phyloP scores from a whole-genome alignment of 257 asterid species.

The Solanum pennellii region DNA sequence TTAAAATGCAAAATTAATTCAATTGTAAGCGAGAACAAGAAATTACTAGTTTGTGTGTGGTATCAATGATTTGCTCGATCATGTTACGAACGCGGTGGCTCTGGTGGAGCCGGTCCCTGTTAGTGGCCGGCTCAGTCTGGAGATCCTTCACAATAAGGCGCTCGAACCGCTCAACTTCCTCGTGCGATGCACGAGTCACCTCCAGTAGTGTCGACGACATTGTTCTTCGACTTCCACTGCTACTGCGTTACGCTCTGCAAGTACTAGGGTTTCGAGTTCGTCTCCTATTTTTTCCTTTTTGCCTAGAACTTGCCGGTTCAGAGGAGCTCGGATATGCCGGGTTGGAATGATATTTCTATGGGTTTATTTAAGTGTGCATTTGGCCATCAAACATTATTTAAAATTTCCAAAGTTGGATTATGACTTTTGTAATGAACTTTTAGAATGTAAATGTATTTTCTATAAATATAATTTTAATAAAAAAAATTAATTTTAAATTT shows the following conservation, averaged over 20 bases:
- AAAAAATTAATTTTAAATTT: too few species aligned
- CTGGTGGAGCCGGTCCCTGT: slow-evolving; percentile 77
- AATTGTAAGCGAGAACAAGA: background rate
- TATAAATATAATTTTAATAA: too few species aligned
- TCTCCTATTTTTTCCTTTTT: background rate
- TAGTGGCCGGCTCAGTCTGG: slow-evolving; percentile 65
- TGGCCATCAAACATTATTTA: background rate
- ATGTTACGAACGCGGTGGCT: slow-evolving; percentile 89
- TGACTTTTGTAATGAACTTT: too few species aligned
- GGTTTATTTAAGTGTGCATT: background rate
- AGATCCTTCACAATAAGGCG: slow-evolving; percentile 88
- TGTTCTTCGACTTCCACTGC: background rate
- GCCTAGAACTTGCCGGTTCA: background rate
- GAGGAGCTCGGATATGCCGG: background rate
- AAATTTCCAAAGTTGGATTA: too few species aligned
- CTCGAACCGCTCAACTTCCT: slow-evolving; percentile 92
- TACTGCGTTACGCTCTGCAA: background rate
- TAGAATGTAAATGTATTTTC: too few species aligned
- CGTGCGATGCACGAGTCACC: slow-evolving; percentile 80
- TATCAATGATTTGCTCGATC: slow-evolving; percentile 66
- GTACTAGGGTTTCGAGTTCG: slow-evolving; percentile 15
- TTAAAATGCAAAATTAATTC: background rate
- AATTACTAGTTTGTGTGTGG: slow-evolving; percentile 58
- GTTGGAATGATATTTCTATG: background rate
- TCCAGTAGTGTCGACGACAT: slow-evolving; percentile 92